Evolutionary conservation across 768 basidiomycete genomes (phyloP).

Genomic region (Leccinellum albellum): DNA sequence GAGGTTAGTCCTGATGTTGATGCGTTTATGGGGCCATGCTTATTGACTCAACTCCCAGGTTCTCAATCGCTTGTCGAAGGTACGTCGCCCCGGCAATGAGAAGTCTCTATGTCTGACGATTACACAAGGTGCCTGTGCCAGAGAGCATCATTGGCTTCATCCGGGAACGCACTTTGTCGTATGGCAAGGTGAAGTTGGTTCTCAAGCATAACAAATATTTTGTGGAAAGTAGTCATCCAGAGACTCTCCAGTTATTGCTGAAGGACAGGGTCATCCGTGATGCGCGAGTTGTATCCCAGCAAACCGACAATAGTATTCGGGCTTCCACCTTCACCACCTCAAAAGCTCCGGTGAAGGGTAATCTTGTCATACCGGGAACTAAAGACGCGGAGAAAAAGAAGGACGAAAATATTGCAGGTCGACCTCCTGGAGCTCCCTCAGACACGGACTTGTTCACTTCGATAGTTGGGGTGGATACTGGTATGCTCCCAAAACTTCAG

Average conservation of each 20-base stretch:
- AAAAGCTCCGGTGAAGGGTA: constrained; percentile 80
- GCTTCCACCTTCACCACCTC: constrained; percentile 73
- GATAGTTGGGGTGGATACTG: constrained; percentile 90
- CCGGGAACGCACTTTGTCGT: constrained; percentile 89
- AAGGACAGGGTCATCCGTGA: constrained; percentile 84
- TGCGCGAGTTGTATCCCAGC: constrained; percentile 70
- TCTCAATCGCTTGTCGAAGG: constrained; percentile 78
- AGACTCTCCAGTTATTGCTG: constrained; percentile 82
- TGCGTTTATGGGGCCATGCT: constrained; percentile 26
- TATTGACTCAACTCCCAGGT: constrained; percentile 48
- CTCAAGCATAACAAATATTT: constrained; percentile 97
- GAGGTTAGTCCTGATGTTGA: constrained; percentile 57
- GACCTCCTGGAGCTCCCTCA: constrained; percentile 29
- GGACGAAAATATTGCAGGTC: constrained; percentile 46
- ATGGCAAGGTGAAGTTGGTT: constrained; percentile 97
- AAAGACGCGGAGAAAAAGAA: constrained; percentile 70
- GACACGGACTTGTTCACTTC: constrained; percentile 89
- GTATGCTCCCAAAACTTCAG: constrained; percentile 38
- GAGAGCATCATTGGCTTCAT: constrained; percentile 83
- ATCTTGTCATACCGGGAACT: constrained; percentile 83
- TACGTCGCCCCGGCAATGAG: constrained; percentile 5
- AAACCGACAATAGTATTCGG: constrained; percentile 71
- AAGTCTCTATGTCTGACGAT: constrained; percentile 3
- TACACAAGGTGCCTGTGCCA: constrained; percentile 80
- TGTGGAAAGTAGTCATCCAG: constrained; percentile 93